Evolutionary conservation across 2,329 filamentous ascomycete genomes (phyloP).

Genomic region (Pyrenochaeta sp.): DNA sequence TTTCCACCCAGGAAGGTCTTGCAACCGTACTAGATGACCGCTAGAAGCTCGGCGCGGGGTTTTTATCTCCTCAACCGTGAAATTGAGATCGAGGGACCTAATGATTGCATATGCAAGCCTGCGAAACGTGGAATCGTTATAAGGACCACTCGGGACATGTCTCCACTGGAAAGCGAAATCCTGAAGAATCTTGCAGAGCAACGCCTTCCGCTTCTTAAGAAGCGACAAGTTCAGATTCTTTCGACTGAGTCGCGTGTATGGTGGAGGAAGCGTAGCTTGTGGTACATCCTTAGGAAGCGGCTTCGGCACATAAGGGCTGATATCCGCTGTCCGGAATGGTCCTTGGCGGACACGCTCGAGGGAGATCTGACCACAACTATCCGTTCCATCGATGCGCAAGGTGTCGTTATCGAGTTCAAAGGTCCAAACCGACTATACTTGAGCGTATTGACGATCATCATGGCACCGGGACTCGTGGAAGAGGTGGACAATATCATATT

Average conservation of each 20-base stretch:
- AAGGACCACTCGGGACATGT: constrained; percentile 18
- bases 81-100: constrained; percentile 17
- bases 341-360: constrained; percentile 20
- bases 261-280: constrained; percentile 6
- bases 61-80: constrained; percentile 16
- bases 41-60: constrained; percentile 8
- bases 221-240: constrained; percentile 6
- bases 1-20: constrained; percentile 19
- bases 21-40: constrained; percentile 17
- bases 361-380: constrained; percentile 7
- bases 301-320: constrained; percentile 18
- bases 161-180: constrained; percentile 24
- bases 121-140: constrained; percentile 19
- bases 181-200: constrained; percentile 15
- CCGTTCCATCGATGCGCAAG: constrained; percentile 16
- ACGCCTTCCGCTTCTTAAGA: constrained; percentile 17
- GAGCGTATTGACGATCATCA: constrained; percentile 10
- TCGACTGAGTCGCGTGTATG: constrained; percentile 14
- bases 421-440: constrained; percentile 12
- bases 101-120: constrained; percentile 19
- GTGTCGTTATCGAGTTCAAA: constrained; percentile 22
- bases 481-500: constrained; percentile 17
- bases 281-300: constrained; percentile 12
- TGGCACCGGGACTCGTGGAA: too few relatives aligned
- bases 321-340: constrained; percentile 19